A percentile compares a stretch with the other conserved stretches of the same genome.
Evolutionary conservation across 495 filamentous ascomycete genomes (phyloP).

Genomic region (Pseudomonodictys pantanalensis): DNA sequence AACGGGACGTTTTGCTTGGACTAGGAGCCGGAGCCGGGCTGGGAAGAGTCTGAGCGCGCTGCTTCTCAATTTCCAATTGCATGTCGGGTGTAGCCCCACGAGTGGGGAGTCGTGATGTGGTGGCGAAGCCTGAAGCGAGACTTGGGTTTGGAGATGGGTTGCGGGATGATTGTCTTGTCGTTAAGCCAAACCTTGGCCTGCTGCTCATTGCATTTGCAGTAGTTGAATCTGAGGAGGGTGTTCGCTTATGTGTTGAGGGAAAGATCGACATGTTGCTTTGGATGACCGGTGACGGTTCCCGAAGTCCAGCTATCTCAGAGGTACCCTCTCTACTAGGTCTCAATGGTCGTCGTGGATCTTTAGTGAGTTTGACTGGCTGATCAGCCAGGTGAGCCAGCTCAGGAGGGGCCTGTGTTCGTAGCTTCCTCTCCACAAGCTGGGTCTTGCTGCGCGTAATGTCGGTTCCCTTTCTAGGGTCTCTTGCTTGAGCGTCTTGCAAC

Average conservation of each 20-base stretch:
- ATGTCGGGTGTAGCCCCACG: slow-evolving; percentile 31
- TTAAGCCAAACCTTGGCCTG: slow-evolving; percentile 32
- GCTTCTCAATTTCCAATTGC: slow-evolving; percentile 15
- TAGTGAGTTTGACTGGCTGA: slow-evolving; percentile 11
- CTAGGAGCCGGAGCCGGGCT: slow-evolving; percentile 19
- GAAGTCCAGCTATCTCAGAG: slow-evolving; percentile 58
- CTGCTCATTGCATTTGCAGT: slow-evolving; percentile 5
- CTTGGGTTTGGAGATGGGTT: slow-evolving; percentile 44
- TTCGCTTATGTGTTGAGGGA: slow-evolving; percentile 46
- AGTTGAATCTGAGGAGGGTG: slow-evolving; percentile 35
- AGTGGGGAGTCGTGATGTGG: slow-evolving; percentile 32
- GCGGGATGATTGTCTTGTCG: slow-evolving; percentile 40
- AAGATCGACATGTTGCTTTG: slow-evolving; percentile 67
- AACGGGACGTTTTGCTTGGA: slow-evolving; percentile 52
- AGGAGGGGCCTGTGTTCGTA: slow-evolving; percentile 36
- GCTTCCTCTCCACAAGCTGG: neutral
- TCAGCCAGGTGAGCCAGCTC: slow-evolving; percentile 45
- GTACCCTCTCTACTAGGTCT: slow-evolving; percentile 82
- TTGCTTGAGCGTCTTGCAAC: slow-evolving; percentile 11
- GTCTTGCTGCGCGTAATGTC: slow-evolving; percentile 1
- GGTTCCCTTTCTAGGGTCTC: neutral
- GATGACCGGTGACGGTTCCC: slow-evolving; percentile 65
- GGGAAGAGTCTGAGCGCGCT: slow-evolving; percentile 14
- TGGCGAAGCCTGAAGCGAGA: slow-evolving; percentile 9
- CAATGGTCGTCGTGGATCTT: slow-evolving; percentile 32